A percentile compares a stretch with the other conserved stretches of the same genome.
phyloP scores from a whole-genome alignment of 768 basidiomycete genomes.

The Brasilioporus rufonigricans region DNA sequence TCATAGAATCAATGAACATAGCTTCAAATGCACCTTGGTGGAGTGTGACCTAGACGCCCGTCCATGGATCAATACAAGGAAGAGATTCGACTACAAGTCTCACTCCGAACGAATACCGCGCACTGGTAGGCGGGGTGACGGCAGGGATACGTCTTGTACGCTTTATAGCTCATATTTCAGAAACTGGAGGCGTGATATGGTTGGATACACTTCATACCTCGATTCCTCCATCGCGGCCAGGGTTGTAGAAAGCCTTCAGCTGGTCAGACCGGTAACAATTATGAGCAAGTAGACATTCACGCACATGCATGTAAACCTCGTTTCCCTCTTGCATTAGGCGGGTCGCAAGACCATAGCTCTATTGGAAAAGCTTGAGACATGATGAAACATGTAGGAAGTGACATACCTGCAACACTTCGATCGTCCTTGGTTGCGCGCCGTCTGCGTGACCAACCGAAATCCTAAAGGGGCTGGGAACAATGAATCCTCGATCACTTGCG shows the following conservation, averaged over 20 bases:
- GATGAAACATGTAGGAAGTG: constrained; percentile 21
- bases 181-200: not conserved
- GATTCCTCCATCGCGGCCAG: constrained; percentile 54
- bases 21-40: constrained; percentile 43
- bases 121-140: constrained; percentile 57
- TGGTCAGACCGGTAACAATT: not conserved
- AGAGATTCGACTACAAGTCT: not conserved
- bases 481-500: not conserved
- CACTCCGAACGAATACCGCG: constrained; percentile 75
- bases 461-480: constrained; percentile 25
- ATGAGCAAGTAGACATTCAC: constrained; percentile 13
- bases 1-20: constrained; percentile 42
- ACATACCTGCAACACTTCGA: too few relatives aligned
- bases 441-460: constrained; percentile 45
- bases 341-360: constrained; percentile 37
- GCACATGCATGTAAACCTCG: constrained; percentile 64
- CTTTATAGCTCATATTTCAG: constrained; percentile 31
- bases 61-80: not conserved
- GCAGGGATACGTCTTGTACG: constrained; percentile 61
- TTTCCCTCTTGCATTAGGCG: constrained; percentile 57
- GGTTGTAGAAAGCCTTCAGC: constrained; percentile 69
- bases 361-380: not conserved
- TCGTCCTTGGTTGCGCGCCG: too few relatives aligned
- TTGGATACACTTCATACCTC: constrained; percentile 52
- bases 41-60: constrained; percentile 31